Base-by-base conservation (phyloP, 352 stramenopile genomes). In the Pythium apleroticum region DNA sequence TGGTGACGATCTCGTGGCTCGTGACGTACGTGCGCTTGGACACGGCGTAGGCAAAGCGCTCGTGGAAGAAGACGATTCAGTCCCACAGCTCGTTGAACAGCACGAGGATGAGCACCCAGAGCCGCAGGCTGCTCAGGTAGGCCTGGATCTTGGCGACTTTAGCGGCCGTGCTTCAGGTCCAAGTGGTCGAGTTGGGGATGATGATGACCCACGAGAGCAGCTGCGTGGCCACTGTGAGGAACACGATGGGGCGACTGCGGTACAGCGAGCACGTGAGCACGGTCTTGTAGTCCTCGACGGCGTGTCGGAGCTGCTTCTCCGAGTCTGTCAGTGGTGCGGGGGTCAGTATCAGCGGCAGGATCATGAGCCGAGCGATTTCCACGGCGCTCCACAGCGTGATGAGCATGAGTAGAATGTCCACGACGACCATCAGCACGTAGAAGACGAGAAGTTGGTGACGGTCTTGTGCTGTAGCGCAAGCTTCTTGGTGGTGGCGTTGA, bases 151-250 rank as follows among this genome's bases (percentile, higher is more conserved):
- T 63, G 31, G 45, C 53, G 43, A 59, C 22, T 20, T 48, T 22
- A 14, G 55, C 52, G 20, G 30, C 54, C 33, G 49, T 55, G 55
- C 20, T 53, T 55, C 63, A 69, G 45, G 63, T 69, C 7, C 45
- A 69, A 31, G 64, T 64, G 48, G 56, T 60, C 60, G 60, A 62
- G 15, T 69, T 69, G 27, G 63, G 55, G 3, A 69, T n/a, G 20
- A 69, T 46, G 19, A 69, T 37, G 25, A 69, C n/a, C 63, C 63
- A 69, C 20, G 49, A 64, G 17, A 69, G 11, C 2, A 57, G 11
- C 56, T 69, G 63, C 8, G 63, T 58, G 19, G 52, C 14, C 6
- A 61, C 25, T 27, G 52, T 69, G 46, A 69, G 55, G 14, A 52
- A 17, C 15, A 50, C 52, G 19, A 65, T 30, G 17, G 41, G 63